A percentile compares a stretch with the other conserved stretches of the same genome.
These are phyloP conservation scores for Fusarium goolgardi DNA, from an alignment of 2,329 filamentous ascomycete genomes.

Conservation along the genomic window DNA sequence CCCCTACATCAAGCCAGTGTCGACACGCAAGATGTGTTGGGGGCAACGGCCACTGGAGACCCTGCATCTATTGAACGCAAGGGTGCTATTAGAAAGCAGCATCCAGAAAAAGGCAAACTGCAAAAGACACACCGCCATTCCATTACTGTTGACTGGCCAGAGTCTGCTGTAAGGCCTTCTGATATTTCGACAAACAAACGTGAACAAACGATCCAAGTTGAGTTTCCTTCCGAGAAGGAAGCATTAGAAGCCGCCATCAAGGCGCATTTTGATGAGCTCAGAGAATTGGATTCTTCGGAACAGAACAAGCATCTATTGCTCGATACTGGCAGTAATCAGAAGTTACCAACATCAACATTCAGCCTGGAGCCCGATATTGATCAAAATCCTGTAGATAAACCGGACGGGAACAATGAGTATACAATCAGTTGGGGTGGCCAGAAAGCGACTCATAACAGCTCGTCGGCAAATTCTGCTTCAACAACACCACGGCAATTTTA, in stretches of 20 bases:
- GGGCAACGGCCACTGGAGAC: neutral
- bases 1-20: neutral
- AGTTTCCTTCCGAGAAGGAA: slow-evolving; percentile 31
- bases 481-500: slow-evolving; percentile 45
- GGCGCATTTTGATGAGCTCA: slow-evolving; percentile 33
- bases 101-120: slow-evolving; percentile 15
- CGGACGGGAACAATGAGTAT: neutral
- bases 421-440: neutral
- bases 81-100: slow-evolving; percentile 36
- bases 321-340: neutral
- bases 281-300: slow-evolving; percentile 15
- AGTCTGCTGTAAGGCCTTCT: neutral
- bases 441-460: neutral
- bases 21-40: slow-evolving; percentile 1
- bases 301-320: neutral
- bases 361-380: neutral
- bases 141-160: slow-evolving; percentile 27
- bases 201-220: slow-evolving; percentile 2
- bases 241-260: slow-evolving; percentile 36
- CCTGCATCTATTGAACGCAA: slow-evolving; percentile 28
- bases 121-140: slow-evolving; percentile 5
- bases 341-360: neutral
- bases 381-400: neutral
- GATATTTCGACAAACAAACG: neutral
- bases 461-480: slow-evolving; percentile 24